A percentile compares a stretch with the other conserved stretches of the same genome.
Conservation (phyloP, 495 filamentous ascomycete species). For the Pyrenula massariospora region DNA sequence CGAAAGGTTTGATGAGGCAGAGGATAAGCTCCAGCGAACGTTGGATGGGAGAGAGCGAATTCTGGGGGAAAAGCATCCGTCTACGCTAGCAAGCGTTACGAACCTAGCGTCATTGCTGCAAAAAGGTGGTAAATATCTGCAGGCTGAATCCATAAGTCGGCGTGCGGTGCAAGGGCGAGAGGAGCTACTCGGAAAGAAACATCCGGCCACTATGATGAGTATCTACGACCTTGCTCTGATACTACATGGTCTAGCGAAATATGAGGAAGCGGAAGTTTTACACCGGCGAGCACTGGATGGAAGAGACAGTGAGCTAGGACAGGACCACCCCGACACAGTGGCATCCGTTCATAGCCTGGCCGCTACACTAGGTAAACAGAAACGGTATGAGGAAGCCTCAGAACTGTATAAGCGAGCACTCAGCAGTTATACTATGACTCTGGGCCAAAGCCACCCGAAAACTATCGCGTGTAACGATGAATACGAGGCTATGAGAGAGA, state of each 20-base stretch:
- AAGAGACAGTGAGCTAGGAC: constrained; percentile 15
- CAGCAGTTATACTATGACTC: constrained; percentile 10
- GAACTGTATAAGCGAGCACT: constrained; percentile 10
- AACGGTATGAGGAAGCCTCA: constrained; percentile 18
- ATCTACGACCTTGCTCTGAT: constrained; percentile 13
- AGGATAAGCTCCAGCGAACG: constrained; percentile 3
- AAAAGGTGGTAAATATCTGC: constrained; percentile 16
- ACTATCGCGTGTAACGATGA: constrained; percentile 10
- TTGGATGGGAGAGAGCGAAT: constrained; percentile 6
- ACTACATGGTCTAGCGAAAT: constrained; percentile 13
- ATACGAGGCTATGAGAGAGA: background rate
- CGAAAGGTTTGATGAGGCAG: constrained; percentile 8
- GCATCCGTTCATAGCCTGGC: constrained; percentile 14
- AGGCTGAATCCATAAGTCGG: constrained; percentile 16
- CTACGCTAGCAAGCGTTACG: constrained; percentile 11
- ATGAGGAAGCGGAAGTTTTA: constrained; percentile 18
- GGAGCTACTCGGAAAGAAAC: constrained; percentile 13
- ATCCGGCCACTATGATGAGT: constrained; percentile 16
- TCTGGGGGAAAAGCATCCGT: constrained; percentile 14
- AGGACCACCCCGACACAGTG: constrained; percentile 21
- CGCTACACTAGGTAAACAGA: constrained; percentile 10
- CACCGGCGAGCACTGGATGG: constrained; percentile 8
- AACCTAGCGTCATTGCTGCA: constrained; percentile 10
- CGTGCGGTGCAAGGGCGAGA: constrained; percentile 11
- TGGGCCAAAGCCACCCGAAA: constrained; percentile 24